These are phyloP conservation scores for Cutaneotrichosporon spelunceum DNA, from an alignment of 1,284 basidiomycete genomes.

Conservation along the genomic window DNA sequence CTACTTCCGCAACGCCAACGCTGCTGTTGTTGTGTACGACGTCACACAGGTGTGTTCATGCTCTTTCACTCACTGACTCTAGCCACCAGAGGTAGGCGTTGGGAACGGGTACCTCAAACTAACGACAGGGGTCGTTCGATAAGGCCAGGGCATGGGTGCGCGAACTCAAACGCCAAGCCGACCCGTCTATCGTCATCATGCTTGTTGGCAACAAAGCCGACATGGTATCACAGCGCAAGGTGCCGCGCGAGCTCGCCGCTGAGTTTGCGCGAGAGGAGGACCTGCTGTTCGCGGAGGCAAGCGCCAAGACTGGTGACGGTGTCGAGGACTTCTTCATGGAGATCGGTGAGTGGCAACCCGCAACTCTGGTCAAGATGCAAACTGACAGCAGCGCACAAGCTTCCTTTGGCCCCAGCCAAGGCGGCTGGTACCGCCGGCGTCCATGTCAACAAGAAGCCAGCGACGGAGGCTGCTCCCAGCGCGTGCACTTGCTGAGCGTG, in stretches of 20 bases:
- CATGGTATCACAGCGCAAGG: constrained; percentile 67
- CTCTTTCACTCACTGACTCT: constrained; percentile 18
- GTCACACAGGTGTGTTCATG: constrained; percentile 64
- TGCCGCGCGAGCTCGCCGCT: constrained; percentile 79
- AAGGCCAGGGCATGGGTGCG: constrained; percentile 96
- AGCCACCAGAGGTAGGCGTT: constrained; percentile 40
- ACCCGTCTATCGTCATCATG: constrained; percentile 92
- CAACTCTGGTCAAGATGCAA: no score
- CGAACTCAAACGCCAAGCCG: constrained; percentile 94
- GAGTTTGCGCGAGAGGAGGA: constrained; percentile 93
- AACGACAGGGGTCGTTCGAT: constrained; percentile 65
- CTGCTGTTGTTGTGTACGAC: constrained; percentile 97
- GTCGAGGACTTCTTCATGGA: constrained; percentile 84
- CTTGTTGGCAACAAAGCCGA: constrained; percentile 95
- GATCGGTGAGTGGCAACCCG: constrained; percentile 56
- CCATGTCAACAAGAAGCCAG: constrained; percentile 30
- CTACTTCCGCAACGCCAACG: constrained; percentile 98
- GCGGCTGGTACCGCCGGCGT: constrained; percentile 31
- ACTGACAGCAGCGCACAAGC: constrained; percentile 40
- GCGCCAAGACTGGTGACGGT: constrained; percentile 88
- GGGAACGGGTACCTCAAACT: constrained; percentile 5
- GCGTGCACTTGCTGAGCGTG: constrained; percentile 22
- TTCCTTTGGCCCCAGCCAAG: constrained; percentile 40
- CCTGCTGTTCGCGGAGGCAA: constrained; percentile 92
- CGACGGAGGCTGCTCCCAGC: constrained; percentile 12